Evolutionary conservation across 2,329 filamentous ascomycete species (phyloP).

Genomic region (Epichloe hybrida): DNA sequence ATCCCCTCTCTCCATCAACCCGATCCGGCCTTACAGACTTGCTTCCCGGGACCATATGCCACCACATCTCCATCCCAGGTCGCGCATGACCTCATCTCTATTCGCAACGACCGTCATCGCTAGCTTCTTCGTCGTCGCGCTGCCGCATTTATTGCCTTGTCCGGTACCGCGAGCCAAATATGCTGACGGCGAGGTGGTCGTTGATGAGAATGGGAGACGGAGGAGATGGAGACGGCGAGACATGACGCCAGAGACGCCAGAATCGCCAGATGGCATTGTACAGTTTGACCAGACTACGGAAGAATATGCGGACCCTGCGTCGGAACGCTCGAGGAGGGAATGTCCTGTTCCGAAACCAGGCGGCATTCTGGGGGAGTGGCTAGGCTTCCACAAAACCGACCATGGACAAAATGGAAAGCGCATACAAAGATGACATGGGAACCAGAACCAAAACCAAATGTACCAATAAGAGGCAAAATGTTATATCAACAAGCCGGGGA

Average conservation of each 20-base stretch:
- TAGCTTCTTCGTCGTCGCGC: slow-evolving; percentile 81
- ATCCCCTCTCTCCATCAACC: neutral
- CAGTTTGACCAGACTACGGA: slow-evolving; percentile 30
- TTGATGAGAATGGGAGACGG: slow-evolving; percentile 31
- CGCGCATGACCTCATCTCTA: slow-evolving; percentile 81
- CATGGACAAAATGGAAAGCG: slow-evolving; percentile 10
- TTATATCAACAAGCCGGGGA: neutral
- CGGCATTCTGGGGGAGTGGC: slow-evolving; percentile 56
- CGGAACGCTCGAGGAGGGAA: slow-evolving; percentile 46
- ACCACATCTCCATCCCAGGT: slow-evolving; percentile 84
- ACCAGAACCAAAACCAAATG: neutral
- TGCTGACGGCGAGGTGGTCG: slow-evolving; percentile 50
- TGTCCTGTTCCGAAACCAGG: slow-evolving; percentile 88
- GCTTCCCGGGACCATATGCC: slow-evolving; percentile 42
- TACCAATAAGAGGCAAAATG: neutral
- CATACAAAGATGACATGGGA: slow-evolving; percentile 12
- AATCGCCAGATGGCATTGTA: slow-evolving; percentile 32
- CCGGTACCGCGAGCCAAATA: slow-evolving; percentile 65
- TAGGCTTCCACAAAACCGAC: slow-evolving; percentile 47
- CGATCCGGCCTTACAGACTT: neutral
- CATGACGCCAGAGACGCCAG: slow-evolving; percentile 18
- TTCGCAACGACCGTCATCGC: slow-evolving; percentile 87
- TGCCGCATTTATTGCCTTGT: slow-evolving; percentile 85
- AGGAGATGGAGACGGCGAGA: slow-evolving; percentile 29
- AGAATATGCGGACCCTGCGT: slow-evolving; percentile 19